phyloP scores from a whole-genome alignment of 1,284 basidiomycete genomes.

The Apiotrichum akiyoshidainum region DNA sequence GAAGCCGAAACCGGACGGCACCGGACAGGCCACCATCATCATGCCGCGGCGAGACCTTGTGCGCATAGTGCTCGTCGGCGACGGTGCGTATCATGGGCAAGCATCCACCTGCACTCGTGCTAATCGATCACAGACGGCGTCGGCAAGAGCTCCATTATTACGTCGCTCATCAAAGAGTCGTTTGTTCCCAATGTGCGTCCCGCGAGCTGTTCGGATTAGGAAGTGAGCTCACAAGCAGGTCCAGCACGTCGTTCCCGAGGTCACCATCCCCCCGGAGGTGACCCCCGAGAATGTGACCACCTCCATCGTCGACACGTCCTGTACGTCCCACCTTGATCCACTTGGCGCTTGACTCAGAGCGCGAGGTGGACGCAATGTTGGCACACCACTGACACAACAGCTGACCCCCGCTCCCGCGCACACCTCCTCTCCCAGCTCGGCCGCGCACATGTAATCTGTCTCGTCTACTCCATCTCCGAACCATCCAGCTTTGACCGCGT shows the following conservation, averaged over 20 bases:
- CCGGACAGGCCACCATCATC: not conserved
- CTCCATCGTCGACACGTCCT: conserved; percentile 90
- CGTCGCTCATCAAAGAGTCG: conserved; percentile 89
- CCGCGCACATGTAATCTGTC: conserved; percentile 94
- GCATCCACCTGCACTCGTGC: too few relatives aligned
- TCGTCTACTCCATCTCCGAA: conserved; percentile 95
- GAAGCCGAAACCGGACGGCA: not conserved
- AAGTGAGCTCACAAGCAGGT: conserved; percentile 57
- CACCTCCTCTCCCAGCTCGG: conserved; percentile 93
- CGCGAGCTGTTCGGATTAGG: not conserved
- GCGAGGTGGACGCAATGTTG: too few relatives aligned
- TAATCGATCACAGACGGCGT: conserved; percentile 67
- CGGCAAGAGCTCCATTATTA: conserved; percentile 91
- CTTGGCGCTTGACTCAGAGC: not conserved
- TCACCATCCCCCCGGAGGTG: conserved; percentile 91
- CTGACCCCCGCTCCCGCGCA: conserved; percentile 55
- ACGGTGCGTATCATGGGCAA: conserved; percentile 59
- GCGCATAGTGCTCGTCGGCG: conserved; percentile 87
- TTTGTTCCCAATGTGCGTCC: conserved; percentile 77
- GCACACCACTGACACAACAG: conserved; percentile 10
- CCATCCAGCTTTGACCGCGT: conserved; percentile 94
- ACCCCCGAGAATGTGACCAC: conserved; percentile 94
- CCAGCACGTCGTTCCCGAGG: conserved; percentile 87
- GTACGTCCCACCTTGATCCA: conserved; percentile 55
- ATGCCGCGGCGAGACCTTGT: conserved; percentile 49